phyloP scores from a whole-genome alignment of 805 yeast species.

The Saccharomyces kudriavzevii region DNA sequence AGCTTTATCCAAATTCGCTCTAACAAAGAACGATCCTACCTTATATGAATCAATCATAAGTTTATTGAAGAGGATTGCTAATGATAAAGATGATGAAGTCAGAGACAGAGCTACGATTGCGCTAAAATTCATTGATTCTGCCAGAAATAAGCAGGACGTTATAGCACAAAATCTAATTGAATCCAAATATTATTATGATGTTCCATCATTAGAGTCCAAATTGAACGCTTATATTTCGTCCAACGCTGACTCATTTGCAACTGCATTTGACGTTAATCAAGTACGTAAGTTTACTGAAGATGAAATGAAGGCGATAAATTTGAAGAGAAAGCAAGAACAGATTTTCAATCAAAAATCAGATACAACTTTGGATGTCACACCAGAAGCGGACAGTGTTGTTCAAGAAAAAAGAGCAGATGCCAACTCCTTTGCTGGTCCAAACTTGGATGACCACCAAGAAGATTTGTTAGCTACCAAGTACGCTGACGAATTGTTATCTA shows the following conservation, averaged over 20 bases:
- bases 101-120: constrained; percentile 94
- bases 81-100: constrained; percentile 91
- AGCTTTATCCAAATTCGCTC: constrained; percentile 84
- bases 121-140: constrained; percentile 50
- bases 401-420: constrained; percentile 23
- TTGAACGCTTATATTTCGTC: constrained; percentile 56
- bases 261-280: constrained; percentile 62
- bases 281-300: constrained; percentile 62
- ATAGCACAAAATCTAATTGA: constrained; percentile 46
- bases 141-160: constrained; percentile 27
- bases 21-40: constrained; percentile 57
- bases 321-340: constrained; percentile 41
- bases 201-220: constrained; percentile 70
- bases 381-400: background rate
- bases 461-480: constrained; percentile 53
- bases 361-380: constrained; percentile 21
- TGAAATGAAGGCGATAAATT: constrained; percentile 59
- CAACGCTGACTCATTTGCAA: constrained; percentile 32
- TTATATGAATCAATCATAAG: constrained; percentile 64
- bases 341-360: constrained; percentile 22
- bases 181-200: constrained; percentile 61
- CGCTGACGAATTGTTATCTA: constrained; percentile 56
- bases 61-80: constrained; percentile 72
- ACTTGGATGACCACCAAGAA: constrained; percentile 24
- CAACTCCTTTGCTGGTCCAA: constrained; percentile 21